A percentile compares a stretch with the other conserved stretches of the same genome.
These are phyloP conservation scores for Beta vulgaris DNA, from an alignment of 148 eudicot genomes.

Conservation along the genomic window DNA sequence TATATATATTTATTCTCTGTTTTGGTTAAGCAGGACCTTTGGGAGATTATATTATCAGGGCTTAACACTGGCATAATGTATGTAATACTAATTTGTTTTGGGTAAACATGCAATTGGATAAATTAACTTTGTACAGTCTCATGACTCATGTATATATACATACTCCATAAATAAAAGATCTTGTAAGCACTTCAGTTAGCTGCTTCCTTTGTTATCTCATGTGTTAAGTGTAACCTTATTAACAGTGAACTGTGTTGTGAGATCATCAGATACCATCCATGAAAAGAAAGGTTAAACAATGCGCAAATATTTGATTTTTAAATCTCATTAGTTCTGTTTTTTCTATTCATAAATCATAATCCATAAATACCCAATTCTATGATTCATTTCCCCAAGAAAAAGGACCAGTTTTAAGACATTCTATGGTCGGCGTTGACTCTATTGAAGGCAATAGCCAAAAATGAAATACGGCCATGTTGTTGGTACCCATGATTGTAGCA, in stretches of 20 bases:
- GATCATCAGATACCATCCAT: neutral
- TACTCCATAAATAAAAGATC: neutral
- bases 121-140: neutral
- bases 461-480: neutral
- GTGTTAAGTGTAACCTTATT: too few species aligned
- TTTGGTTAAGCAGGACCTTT: neutral
- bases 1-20: too few species aligned
- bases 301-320: too few species aligned
- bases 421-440: too few species aligned
- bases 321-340: too few species aligned
- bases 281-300: too few species aligned
- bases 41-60: neutral
- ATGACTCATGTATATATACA: neutral
- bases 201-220: neutral
- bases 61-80: neutral
- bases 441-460: neutral
- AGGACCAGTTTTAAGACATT: too few species aligned
- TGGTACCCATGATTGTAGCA: constrained; percentile 13
- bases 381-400: too few species aligned
- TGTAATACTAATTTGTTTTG: neutral
- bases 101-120: neutral
- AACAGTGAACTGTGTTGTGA: too few species aligned
- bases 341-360: too few species aligned
- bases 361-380: too few species aligned
- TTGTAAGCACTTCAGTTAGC: neutral